Base-by-base conservation (phyloP, 2,329 filamentous ascomycete genomes). In the Botryosphaeria agaves region DNA sequence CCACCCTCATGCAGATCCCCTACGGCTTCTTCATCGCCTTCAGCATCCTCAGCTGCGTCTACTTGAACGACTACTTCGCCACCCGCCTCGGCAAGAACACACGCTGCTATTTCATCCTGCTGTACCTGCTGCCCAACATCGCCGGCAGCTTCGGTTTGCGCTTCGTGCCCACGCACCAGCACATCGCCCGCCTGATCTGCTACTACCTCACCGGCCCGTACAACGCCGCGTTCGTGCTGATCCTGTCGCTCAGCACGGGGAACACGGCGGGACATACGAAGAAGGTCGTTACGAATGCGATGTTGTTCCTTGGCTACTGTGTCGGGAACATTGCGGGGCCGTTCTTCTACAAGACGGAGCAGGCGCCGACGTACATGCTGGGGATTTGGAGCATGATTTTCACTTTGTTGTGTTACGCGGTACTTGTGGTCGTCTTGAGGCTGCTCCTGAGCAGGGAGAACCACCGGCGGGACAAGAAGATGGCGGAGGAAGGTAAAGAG, bases 241-340 rank as follows among this genome's bases (percentile, higher is more conserved):
- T 66, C 2, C 47, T 66, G 0, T 57, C 56, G 1, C 53, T 66
- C 34, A 58, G 59, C 25, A 63, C 61, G 0, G 59, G 59, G 21
- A 67, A 68, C 38, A 60, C 57, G 0, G 59, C 55, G 1, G 69
- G 69, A 0, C 66, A 72, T 36, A 71, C 68, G 1, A 74, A 74
- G 44, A 72, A 76, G 43, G 68, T 74, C 27, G 64, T 73, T 16
- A 69, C 69, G n/a, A 72, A 70, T 14, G 69, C 65, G 1, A 61
- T 70, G 33, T 55, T 72, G 2, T 73, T 70, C 50, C 53, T 74
- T 7, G 68, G 66, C 0, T 67, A 67, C 33, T 72, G 68, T 40
- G 58, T 64, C 2, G 70, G 69, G 4, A 74, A 75, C 40, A 70
- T 75, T 25, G 62, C 59, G 3, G 65, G 69, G 0, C 72, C 72